Evolutionary conservation across 2,329 filamentous ascomycete species (phyloP).

Genomic region (Claviceps cyperi): DNA sequence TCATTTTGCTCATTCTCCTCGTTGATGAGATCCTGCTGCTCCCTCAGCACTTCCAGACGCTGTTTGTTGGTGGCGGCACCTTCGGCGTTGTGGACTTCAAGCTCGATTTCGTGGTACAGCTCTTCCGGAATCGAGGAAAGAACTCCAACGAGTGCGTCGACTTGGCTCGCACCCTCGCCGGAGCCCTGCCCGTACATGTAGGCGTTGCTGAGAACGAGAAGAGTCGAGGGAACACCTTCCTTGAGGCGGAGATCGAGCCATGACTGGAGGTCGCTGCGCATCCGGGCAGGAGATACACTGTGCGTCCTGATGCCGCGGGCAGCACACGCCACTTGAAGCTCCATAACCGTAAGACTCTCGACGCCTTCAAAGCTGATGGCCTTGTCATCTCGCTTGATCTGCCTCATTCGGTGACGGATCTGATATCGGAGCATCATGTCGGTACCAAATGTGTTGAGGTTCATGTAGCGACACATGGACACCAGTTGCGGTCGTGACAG

Average conservation of each 20-base stretch:
- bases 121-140: constrained; percentile 93
- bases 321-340: constrained; percentile 83
- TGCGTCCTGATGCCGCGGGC: constrained; percentile 87
- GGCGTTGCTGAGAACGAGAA: constrained; percentile 89
- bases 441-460: constrained; percentile 90
- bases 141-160: constrained; percentile 84
- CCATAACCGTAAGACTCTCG: constrained; percentile 79
- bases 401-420: constrained; percentile 91
- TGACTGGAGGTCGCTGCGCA: constrained; percentile 79
- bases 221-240: constrained; percentile 89
- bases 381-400: constrained; percentile 96
- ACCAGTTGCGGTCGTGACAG: constrained; percentile 88
- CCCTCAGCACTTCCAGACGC: constrained; percentile 91
- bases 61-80: constrained; percentile 98
- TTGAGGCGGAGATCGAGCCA: constrained; percentile 91
- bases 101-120: constrained; percentile 97
- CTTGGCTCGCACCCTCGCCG: constrained; percentile 76
- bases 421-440: constrained; percentile 97
- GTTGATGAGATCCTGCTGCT: constrained; percentile 95
- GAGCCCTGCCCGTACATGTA: constrained; percentile 92
- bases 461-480: constrained; percentile 97
- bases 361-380: constrained; percentile 91
- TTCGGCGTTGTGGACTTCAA: constrained; percentile 93
- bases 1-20: constrained; percentile 91
- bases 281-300: constrained; percentile 73